Percentiles rank a stretch among this genome's conserved stretches.
Conservation (phyloP, 208 protist species). For the Acanthamoeba polyphaga region DNA sequence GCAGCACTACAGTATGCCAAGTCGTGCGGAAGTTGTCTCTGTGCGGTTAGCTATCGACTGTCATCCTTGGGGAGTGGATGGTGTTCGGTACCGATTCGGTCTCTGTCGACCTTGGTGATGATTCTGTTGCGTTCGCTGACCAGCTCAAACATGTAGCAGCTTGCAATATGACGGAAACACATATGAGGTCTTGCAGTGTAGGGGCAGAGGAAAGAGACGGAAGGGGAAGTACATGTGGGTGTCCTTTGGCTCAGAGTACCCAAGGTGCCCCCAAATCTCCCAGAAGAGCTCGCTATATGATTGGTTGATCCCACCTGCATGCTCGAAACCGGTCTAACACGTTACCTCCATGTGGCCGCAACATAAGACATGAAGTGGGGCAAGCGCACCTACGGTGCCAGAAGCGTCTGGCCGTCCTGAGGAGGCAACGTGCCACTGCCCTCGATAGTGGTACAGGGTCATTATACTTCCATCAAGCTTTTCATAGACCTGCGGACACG, state of each 20-base stretch:
- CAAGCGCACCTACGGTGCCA: neutral
- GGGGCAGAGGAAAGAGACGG: neutral
- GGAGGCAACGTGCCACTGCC: conserved; percentile 27
- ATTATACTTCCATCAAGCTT: conserved; percentile 26
- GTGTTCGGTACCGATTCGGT: neutral
- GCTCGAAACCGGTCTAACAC: too few species aligned
- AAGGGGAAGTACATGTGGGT: neutral
- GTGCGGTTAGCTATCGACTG: neutral
- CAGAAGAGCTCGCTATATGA: conserved; percentile 24
- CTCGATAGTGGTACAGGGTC: conserved; percentile 29
- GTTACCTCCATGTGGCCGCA: too few species aligned
- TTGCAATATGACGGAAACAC: neutral
- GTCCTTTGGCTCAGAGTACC: conserved; percentile 23
- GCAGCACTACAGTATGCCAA: neutral
- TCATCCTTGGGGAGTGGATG: neutral
- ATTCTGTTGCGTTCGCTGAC: conserved; percentile 49
- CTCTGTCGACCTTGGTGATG: conserved; percentile 21
- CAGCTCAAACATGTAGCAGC: conserved; percentile 59
- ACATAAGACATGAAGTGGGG: too few species aligned
- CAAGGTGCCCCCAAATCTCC: conserved; percentile 13
- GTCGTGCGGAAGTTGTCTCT: neutral
- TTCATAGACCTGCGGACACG: neutral
- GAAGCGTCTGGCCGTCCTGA: conserved; percentile 3
- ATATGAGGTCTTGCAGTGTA: too few species aligned
- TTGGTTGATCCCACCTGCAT: neutral